Evolutionary conservation across 306 rosid genomes (phyloP).

Genomic region (Vigna nakashimae): DNA sequence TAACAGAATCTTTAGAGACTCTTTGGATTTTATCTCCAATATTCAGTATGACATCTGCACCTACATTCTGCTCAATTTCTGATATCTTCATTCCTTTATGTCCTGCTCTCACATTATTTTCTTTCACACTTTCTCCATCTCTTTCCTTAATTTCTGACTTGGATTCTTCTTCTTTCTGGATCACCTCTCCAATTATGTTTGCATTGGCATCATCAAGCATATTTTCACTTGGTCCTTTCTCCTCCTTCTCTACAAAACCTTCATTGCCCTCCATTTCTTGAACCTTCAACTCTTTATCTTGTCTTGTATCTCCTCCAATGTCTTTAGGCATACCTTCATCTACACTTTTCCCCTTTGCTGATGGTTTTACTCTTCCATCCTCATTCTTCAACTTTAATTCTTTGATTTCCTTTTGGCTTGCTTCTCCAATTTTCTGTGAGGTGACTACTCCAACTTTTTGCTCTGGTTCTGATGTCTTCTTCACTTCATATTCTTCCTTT

Average conservation of each 20-base stretch:
- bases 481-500: slow-evolving; percentile 8
- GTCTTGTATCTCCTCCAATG: slow-evolving; percentile 2
- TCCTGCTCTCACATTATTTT: not conserved
- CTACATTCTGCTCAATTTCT: slow-evolving; percentile 3
- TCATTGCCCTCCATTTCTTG: slow-evolving; percentile 9
- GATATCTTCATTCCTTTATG: not conserved
- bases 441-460: not conserved
- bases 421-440: slow-evolving; percentile 8
- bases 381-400: not conserved
- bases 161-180: slow-evolving; percentile 2
- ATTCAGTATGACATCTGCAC: not conserved
- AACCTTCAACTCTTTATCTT: not conserved
- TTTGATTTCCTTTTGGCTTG: slow-evolving; percentile 25
- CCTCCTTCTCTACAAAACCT: not conserved
- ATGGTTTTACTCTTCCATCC: not conserved
- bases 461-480: slow-evolving; percentile 11
- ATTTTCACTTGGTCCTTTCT: not conserved
- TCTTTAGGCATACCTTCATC: not conserved
- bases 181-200: not conserved
- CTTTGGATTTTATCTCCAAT: slow-evolving; percentile 20
- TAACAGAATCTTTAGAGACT: slow-evolving; percentile 16
- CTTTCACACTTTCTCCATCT: not conserved
- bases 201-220: slow-evolving; percentile 7
- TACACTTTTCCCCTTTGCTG: not conserved
- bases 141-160: slow-evolving; percentile 15